Evolutionary conservation across 164 flowering plant species (phyloP).

Genomic region (Annona squamosa): DNA sequence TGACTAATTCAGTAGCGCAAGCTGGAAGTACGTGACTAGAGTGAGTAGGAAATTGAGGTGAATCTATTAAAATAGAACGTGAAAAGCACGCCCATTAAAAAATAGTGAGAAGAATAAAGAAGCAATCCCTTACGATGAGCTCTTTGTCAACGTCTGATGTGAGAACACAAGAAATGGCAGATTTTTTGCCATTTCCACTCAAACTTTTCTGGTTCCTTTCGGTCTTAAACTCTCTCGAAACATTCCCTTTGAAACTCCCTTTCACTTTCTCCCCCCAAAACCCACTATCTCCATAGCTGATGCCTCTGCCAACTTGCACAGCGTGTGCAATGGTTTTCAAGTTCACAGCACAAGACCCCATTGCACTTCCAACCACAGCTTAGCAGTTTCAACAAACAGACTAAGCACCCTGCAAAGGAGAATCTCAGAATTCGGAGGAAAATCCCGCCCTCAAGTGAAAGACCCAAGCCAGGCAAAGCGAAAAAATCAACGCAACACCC

Average conservation of each 20-base stretch:
- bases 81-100: background rate
- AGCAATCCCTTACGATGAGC: conserved; percentile 35
- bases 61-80: background rate
- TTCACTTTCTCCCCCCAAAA: conserved; percentile 44
- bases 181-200: conserved; percentile 30
- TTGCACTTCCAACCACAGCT: conserved; percentile 12
- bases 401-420: background rate
- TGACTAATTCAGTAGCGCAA: background rate
- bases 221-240: conserved; percentile 19
- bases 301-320: conserved; percentile 5
- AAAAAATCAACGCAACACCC: conserved; percentile 5
- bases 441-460: background rate
- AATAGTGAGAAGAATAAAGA: background rate
- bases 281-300: conserved; percentile 16
- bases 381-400: background rate
- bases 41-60: background rate
- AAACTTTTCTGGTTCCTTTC: conserved; percentile 23
- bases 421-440: background rate
- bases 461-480: background rate
- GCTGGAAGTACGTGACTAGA: background rate
- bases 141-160: conserved; percentile 47
- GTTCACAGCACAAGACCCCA: conserved; percentile 44
- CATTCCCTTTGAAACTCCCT: conserved; percentile 19
- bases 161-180: conserved; percentile 47
- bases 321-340: conserved; percentile 25